Conservation (phyloP, 2,329 filamentous ascomycete genomes). For the Microdochium paspali region DNA sequence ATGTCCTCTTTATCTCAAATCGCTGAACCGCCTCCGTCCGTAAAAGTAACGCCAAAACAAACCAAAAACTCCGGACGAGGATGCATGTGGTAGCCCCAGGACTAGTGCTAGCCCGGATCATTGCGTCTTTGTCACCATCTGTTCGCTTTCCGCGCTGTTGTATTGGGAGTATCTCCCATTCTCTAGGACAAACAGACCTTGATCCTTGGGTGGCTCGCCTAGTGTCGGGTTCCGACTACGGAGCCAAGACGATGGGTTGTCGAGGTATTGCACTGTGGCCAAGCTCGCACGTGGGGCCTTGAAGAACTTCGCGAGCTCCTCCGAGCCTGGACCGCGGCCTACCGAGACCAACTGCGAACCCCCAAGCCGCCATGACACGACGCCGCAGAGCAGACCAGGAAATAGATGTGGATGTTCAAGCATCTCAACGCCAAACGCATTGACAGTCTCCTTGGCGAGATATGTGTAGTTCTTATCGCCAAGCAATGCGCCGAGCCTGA, state of each 20-base stretch:
- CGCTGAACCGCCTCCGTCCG: too few relatives aligned
- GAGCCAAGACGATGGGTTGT: neutral
- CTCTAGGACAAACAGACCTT: neutral
- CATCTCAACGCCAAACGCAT: conserved; percentile 84
- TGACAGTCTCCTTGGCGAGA: conserved; percentile 64
- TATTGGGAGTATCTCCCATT: neutral
- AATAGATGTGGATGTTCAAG: conserved; percentile 91
- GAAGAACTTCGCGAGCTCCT: neutral
- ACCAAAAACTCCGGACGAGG: neutral
- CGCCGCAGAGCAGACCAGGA: conserved; percentile 64
- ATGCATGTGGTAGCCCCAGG: neutral
- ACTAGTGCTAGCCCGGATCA: neutral
- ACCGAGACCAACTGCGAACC: conserved; percentile 31
- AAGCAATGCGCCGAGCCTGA: conserved; percentile 64
- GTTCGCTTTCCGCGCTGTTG: neutral
- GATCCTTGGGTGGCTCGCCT: neutral
- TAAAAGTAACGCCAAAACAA: too few relatives aligned
- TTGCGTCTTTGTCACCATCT: neutral
- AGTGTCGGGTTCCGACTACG: neutral
- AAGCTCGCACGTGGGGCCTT: conserved; percentile 1
- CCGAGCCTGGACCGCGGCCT: neutral
- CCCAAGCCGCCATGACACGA: conserved; percentile 69
- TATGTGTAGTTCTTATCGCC: conserved; percentile 53
- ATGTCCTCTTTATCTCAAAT: too few relatives aligned
- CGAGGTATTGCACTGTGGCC: neutral